These are phyloP conservation scores for Hygrophoropsis aurantiaca DNA, from an alignment of 768 basidiomycete species.

Conservation along the genomic window DNA sequence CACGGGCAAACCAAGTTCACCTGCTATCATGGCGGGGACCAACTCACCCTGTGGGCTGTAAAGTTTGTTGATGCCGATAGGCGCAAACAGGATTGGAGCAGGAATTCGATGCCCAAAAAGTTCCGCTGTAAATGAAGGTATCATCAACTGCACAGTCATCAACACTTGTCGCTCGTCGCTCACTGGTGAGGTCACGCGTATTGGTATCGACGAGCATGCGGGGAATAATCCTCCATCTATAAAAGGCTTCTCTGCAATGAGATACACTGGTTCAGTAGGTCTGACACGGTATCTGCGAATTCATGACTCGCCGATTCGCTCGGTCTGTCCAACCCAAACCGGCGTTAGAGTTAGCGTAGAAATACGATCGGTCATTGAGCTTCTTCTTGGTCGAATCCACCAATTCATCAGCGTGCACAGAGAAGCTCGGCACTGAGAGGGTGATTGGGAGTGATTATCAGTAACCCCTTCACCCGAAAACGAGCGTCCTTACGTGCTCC, in stretches of 20 bases:
- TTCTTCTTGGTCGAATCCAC: conserved; percentile 40
- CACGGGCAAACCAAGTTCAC: conserved; percentile 45
- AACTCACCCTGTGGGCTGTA: conserved; percentile 47
- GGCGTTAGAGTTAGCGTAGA: conserved; percentile 54
- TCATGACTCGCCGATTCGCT: conserved; percentile 39
- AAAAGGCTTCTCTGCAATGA: conserved; percentile 43
- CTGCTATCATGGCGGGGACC: conserved; percentile 45
- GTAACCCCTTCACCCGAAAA: background rate
- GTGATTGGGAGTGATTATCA: background rate
- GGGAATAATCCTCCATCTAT: conserved; percentile 55
- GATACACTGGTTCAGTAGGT: too few species aligned
- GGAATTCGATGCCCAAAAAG: conserved; percentile 50
- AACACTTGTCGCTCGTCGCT: conserved; percentile 33
- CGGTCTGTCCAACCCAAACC: conserved; percentile 52
- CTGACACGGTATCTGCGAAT: too few species aligned
- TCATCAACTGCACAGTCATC: background rate
- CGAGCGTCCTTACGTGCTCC: conserved; percentile 29
- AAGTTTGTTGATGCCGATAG: conserved; percentile 56
- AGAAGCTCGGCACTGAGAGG: conserved; percentile 37
- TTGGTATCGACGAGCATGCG: conserved; percentile 54
- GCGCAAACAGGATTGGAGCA: conserved; percentile 51
- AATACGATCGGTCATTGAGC: conserved; percentile 46
- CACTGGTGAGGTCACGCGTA: conserved; percentile 46
- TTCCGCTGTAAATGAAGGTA: conserved; percentile 47
- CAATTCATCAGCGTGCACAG: conserved; percentile 43